Conservation (phyloP, 2,329 filamentous ascomycete species). For the Septoria petroselini region DNA sequence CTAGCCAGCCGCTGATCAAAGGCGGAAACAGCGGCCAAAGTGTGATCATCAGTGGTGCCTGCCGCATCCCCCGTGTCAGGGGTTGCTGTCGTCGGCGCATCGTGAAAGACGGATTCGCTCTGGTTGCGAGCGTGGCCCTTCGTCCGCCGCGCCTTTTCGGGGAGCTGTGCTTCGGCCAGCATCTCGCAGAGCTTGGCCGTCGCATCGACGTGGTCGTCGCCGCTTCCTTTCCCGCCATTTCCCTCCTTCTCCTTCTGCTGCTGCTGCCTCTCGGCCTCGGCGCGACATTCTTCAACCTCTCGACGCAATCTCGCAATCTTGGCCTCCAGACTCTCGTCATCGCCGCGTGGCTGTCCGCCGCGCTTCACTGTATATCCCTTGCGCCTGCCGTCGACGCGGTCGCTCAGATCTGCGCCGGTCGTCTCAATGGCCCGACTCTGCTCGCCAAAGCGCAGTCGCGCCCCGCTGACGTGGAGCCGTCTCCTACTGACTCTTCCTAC, state of each 20-base stretch:
- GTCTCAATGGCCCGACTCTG: slow-evolving; percentile 65
- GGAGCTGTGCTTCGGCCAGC: slow-evolving; percentile 8
- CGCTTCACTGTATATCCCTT: slow-evolving; percentile 68
- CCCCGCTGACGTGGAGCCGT: slow-evolving; percentile 71
- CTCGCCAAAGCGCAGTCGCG: slow-evolving; percentile 74
- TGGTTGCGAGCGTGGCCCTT: slow-evolving; percentile 4
- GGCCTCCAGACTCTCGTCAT: slow-evolving; percentile 71
- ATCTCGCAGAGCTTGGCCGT: slow-evolving; percentile 11
- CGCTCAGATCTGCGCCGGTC: slow-evolving; percentile 79
- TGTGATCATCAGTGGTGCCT: slow-evolving; percentile 49
- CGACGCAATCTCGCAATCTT: slow-evolving; percentile 78
- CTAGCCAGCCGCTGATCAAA: slow-evolving; percentile 79
- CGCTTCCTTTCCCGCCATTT: slow-evolving; percentile 53
- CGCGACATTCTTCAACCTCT: slow-evolving; percentile 67
- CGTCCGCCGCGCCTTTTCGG: slow-evolving; percentile 6
- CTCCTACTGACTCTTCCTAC: slow-evolving; percentile 66
- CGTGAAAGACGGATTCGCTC: slow-evolving; percentile 21
- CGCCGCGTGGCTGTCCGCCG: slow-evolving; percentile 70
- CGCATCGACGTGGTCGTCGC: slow-evolving; percentile 4
- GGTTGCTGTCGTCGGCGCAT: slow-evolving; percentile 20
- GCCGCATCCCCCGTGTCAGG: slow-evolving; percentile 1
- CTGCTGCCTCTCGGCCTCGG: slow-evolving; percentile 41
- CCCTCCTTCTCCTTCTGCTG: slow-evolving; percentile 43
- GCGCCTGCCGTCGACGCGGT: slow-evolving; percentile 76
- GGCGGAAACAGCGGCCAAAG: slow-evolving; percentile 75